Evolutionary conservation across 116 monocot genomes (phyloP), one percentile per base, ranked within the genome.

Genomic region (Trichopus zeylanicus): DNA sequence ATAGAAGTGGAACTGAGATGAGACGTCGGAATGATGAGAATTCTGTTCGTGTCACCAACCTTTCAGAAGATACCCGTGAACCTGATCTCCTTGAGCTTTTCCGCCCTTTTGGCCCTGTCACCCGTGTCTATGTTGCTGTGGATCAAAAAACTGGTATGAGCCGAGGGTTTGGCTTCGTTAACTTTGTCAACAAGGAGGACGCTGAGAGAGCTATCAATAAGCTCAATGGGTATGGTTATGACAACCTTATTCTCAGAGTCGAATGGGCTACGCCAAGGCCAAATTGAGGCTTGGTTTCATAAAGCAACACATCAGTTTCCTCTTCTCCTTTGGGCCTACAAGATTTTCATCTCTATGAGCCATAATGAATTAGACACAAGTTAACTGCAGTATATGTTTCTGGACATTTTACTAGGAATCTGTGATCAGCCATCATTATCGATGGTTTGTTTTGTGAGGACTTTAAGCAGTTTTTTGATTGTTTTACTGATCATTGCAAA

Each of bases 161-260:
- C 46, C 56, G 88, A n/a, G 93, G 93, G 5, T 93, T 93, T 51
- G 93, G 93, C 22, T 93, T 93, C 26, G 88, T 93, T 38, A 88
- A 88, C 60, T 93, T 93, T 38, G 82, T 85, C 28, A 77, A 57
- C 68, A 79, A 66, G 59, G 88, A 88, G 47, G 93, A 93, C 53
- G 93, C 88, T 0, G 93, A 88, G 77, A 75, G 73, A 51, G 93
- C 93, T 0, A 93, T 93, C 51, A 82, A 73, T 55, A 93, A 93
- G 71, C 88, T 93, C 13, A 93, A 93, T 57, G 93, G 93, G 0
- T 93, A 93, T 85, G 93, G 93, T 22, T 93, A 93, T 46, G 93
- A 93, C 58, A 93, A 88, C 46, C 85, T 93, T 25, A 93, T 93
- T 35, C 79, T 93, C 16, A 64, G 88, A 26, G 93, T 93, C 27